These are phyloP conservation scores for Thalia dealbata DNA, from an alignment of 176 grass and related monocot genomes.

Conservation along the genomic window DNA sequence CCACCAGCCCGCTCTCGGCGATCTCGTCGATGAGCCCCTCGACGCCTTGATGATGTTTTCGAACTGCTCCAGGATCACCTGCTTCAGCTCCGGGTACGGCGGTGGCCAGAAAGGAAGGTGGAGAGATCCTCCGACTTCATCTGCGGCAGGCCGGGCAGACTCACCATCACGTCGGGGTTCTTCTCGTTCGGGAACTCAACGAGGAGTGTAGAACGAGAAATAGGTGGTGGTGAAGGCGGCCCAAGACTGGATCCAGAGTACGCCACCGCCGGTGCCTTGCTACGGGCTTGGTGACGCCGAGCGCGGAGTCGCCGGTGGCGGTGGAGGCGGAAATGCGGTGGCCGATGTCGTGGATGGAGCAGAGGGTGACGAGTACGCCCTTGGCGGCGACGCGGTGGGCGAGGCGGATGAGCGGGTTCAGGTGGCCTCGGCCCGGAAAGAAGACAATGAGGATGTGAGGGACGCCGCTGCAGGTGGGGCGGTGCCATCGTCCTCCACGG, in stretches of 20 bases:
- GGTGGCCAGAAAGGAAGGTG: conserved; percentile 62
- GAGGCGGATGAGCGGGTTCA: conserved; percentile 49
- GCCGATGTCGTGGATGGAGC: conserved; percentile 9
- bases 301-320: neutral
- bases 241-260: conserved; percentile 88
- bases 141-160: conserved; percentile 41
- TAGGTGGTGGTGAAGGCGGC: conserved; percentile 60
- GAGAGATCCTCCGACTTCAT: conserved; percentile 45
- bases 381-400: conserved; percentile 31
- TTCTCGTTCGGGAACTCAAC: conserved; percentile 38
- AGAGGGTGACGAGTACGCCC: conserved; percentile 49
- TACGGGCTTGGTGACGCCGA: conserved; percentile 23
- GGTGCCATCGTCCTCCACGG: neutral
- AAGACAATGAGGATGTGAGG: conserved; percentile 51
- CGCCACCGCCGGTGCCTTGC: conserved; percentile 40
- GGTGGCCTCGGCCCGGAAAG: conserved; percentile 42
- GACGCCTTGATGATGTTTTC: conserved; percentile 34
- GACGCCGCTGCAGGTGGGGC: neutral
- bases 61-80: conserved; percentile 44
- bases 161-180: conserved; percentile 19
- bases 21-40: conserved; percentile 40
- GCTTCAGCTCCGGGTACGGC: conserved; percentile 29
- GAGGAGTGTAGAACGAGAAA: conserved; percentile 45
- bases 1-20: conserved; percentile 32
- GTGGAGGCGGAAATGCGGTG: neutral